These are phyloP conservation scores for Pilobolus umbonatus DNA, from an alignment of 192 early-diverging fungal genomes.

Conservation along the genomic window DNA sequence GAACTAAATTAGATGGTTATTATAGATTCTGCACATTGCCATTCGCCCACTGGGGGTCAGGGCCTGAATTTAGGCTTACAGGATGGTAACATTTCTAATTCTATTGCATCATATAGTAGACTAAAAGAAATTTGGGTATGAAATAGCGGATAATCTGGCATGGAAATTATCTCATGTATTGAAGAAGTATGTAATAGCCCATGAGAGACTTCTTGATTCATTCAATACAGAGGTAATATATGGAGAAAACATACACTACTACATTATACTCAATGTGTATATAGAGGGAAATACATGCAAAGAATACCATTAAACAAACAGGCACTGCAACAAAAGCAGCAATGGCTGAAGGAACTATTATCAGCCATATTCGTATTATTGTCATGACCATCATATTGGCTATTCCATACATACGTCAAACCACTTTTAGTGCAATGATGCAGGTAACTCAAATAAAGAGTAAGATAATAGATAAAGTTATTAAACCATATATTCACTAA, in stretches of 20 bases:
- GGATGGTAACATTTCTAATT: conserved; percentile 26
- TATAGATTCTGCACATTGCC: conserved; percentile 36
- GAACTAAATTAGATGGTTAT: not conserved
- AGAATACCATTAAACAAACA: conserved; percentile 1
- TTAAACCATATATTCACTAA: not conserved
- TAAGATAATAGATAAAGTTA: not conserved
- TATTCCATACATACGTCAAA: not conserved
- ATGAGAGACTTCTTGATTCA: conserved; percentile 31
- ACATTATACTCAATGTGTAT: not conserved
- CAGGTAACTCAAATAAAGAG: not conserved
- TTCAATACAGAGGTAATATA: conserved; percentile 32
- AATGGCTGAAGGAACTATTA: not conserved
- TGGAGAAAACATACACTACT: not conserved
- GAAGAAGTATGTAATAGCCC: conserved; percentile 18
- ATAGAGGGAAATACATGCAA: conserved; percentile 6
- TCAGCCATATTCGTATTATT: not conserved
- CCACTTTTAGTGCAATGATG: not conserved
- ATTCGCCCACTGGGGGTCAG: conserved; percentile 34
- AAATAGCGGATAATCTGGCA: conserved; percentile 36
- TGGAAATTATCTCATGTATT: conserved; percentile 46
- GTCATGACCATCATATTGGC: not conserved
- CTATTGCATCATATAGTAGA: not conserved
- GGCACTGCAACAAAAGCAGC: not conserved
- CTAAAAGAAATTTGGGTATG: not conserved
- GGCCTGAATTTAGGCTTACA: conserved; percentile 44